Evolutionary conservation across 2,329 filamentous ascomycete genomes (phyloP), one percentile per base, ranked within the genome.

Genomic region (Exophiala phaeomuriformis): DNA sequence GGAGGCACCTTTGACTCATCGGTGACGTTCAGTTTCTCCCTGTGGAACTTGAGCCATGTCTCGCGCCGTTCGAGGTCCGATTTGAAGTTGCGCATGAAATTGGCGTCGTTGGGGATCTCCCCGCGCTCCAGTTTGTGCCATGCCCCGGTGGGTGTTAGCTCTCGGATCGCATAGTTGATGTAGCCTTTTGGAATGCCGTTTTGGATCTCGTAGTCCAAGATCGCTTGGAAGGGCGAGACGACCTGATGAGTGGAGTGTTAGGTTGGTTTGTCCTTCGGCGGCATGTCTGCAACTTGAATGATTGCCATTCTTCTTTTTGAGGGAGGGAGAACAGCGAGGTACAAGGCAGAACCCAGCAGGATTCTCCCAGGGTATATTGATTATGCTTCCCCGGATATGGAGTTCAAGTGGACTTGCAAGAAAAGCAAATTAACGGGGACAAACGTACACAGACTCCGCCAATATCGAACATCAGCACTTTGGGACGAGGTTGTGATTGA

Each of bases 111-210:
- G 29, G 79, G 75, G 56, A 95, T 85, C 57, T 89, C 83, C 55
- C 91, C 91, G 53, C 86, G 84, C 69, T 98, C 93, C 43, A 97
- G 78, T 41, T 79, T 81, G 66, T 95, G 90, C 91, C 91, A 97
- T 66, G 82, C 85, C 39, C 93, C 93, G 61, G 83, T 72, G 1
- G 89, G 90, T 0, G 84, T 81, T 2, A 85, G 83, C 63, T 80
- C 80, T 49, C 88, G 89, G 66, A 97, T 93, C 63, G 86, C 86
- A 72, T 86, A 85, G 74, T 97, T 97, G 64, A 97, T 79, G 84
- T 90, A 97, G 65, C 90, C 91, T 2, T 83, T 77, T 0, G 90
- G 91, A 47, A 97, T 91, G 39, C 78, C 77, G 52, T 87, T 76
- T 56, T 79, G 74, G 50, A 84, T 73, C 68, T 97, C 93, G 68